These are phyloP conservation scores for Xylariomycetidae sp. DNA, from an alignment of 2,329 filamentous ascomycete genomes.

Conservation along the genomic window DNA sequence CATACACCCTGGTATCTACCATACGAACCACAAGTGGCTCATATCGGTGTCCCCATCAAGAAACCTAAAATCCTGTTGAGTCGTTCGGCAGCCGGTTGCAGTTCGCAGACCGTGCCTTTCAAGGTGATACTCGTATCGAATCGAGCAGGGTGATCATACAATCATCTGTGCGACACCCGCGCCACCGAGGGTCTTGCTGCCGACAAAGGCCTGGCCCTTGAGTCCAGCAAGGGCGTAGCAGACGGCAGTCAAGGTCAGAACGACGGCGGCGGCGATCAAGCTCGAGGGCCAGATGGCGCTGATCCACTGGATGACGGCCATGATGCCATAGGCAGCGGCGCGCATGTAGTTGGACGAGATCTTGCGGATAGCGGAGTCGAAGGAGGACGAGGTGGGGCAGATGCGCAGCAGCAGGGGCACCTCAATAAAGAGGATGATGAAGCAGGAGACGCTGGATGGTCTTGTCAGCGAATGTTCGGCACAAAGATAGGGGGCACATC, in stretches of 20 bases:
- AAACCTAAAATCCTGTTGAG: too few relatives aligned
- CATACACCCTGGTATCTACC: too few relatives aligned
- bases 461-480: background rate
- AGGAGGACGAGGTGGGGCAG: slow-evolving; percentile 86
- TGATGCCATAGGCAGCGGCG: slow-evolving; percentile 74
- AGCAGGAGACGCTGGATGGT: slow-evolving; percentile 53
- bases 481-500: too few relatives aligned
- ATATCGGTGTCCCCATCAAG: too few relatives aligned
- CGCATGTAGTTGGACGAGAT: slow-evolving; percentile 98
- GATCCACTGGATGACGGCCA: slow-evolving; percentile 80
- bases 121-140: too few relatives aligned
- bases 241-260: slow-evolving; percentile 67
- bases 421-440: slow-evolving; percentile 79
- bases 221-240: slow-evolving; percentile 78
- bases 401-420: slow-evolving; percentile 93
- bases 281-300: slow-evolving; percentile 64
- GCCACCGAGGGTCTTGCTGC: slow-evolving; percentile 93
- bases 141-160: slow-evolving; percentile 53
- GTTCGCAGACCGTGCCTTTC: too few relatives aligned
- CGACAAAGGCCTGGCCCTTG: slow-evolving; percentile 80
- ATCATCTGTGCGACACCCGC: slow-evolving; percentile 97
- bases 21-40: too few relatives aligned
- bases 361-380: slow-evolving; percentile 83
- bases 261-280: slow-evolving; percentile 78
- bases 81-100: too few relatives aligned